A percentile compares a stretch with the other conserved stretches of the same genome.
Evolutionary conservation across 2,329 filamentous ascomycete species (phyloP).

Genomic region (Orbilia oligospora): DNA sequence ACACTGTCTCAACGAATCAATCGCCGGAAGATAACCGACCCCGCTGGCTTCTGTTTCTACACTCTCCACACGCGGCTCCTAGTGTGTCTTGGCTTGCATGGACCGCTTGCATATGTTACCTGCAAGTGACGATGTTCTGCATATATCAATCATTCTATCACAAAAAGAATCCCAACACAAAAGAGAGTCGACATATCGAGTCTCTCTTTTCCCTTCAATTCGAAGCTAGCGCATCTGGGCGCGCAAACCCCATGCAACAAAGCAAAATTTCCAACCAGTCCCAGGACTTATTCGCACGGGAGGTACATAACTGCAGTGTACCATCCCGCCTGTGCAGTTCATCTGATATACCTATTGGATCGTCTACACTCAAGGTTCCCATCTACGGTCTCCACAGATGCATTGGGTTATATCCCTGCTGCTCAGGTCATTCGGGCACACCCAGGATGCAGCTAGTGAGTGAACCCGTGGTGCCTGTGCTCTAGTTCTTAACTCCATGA

Average conservation of each 20-base stretch:
- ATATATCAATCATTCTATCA: conserved; percentile 44
- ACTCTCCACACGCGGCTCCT: conserved; percentile 55
- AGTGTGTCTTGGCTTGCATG: conserved; percentile 51
- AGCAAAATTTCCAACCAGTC: conserved; percentile 37
- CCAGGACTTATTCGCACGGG: conserved; percentile 20
- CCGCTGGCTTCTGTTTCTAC: not conserved
- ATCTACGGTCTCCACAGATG: conserved; percentile 43
- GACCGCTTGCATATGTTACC: conserved; percentile 39
- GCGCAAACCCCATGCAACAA: not conserved
- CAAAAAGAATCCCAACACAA: conserved; percentile 27
- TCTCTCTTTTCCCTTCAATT: conserved; percentile 7
- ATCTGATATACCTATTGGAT: conserved; percentile 59
- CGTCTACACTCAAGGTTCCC: conserved; percentile 23
- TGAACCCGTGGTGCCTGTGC: conserved; percentile 56
- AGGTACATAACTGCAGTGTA: conserved; percentile 52
- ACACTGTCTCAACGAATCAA: conserved; percentile 11
- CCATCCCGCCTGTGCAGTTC: conserved; percentile 60
- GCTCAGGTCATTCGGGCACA: conserved; percentile 60
- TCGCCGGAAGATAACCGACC: conserved; percentile 39
- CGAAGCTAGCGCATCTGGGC: conserved; percentile 2
- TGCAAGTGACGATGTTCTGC: conserved; percentile 60
- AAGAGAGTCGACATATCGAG: conserved; percentile 3
- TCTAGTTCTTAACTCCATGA: conserved; percentile 25
- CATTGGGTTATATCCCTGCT: conserved; percentile 52
- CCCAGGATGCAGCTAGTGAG: conserved; percentile 48